Conservation (phyloP, 257 asterid species). For the Apocynum venetum region DNA sequence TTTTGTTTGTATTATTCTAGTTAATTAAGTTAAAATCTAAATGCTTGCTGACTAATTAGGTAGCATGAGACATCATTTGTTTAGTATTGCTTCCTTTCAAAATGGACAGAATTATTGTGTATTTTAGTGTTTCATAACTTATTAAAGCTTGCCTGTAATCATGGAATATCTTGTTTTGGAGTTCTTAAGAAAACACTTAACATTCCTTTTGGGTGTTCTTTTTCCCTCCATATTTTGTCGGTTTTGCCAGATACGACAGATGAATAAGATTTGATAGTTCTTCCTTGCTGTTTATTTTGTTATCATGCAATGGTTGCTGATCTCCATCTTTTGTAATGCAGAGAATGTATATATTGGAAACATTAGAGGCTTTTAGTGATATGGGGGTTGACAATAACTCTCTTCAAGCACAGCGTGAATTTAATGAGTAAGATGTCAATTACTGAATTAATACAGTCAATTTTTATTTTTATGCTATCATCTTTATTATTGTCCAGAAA, state of each 20-base stretch:
- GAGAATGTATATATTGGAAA: constrained; percentile 79
- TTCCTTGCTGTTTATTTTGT: neutral
- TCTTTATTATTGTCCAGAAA: neutral
- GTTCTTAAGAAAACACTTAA: neutral
- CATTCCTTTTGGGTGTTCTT: neutral
- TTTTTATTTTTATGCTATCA: neutral
- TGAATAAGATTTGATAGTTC: neutral
- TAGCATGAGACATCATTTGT: neutral
- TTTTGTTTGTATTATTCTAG: neutral
- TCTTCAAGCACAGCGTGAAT: constrained; percentile 63
- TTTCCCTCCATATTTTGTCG: too few relatives aligned
- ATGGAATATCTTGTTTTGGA: neutral
- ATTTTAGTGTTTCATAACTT: neutral
- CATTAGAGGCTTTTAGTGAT: constrained; percentile 69
- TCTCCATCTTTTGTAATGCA: constrained; percentile 25
- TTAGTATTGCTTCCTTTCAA: neutral
- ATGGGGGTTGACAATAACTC: constrained; percentile 43
- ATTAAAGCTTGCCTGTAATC: neutral
- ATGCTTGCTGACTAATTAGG: neutral
- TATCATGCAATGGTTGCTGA: neutral
- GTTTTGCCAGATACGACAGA: neutral
- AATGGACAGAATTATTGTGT: neutral
- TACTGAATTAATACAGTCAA: neutral
- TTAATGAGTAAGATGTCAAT: constrained; percentile 65
- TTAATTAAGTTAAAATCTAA: neutral